Evolutionary conservation across 495 filamentous ascomycete species (phyloP), one percentile per base, ranked within the genome.

Genomic region (Trichoderma reesei): DNA sequence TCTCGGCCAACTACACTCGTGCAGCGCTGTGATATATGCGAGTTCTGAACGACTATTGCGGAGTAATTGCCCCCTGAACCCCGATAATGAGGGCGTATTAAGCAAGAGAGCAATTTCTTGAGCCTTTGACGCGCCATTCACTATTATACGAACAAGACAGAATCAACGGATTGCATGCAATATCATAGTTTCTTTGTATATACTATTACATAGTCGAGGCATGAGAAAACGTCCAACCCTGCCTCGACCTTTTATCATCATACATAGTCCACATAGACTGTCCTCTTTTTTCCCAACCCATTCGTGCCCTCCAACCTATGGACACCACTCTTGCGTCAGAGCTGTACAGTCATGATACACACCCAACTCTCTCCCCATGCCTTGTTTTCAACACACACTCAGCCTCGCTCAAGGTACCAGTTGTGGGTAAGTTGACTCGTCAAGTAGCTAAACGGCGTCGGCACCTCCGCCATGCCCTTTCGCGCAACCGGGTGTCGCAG

Each of bases 401-500:
- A 94, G 74, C 92, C 79, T 76, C 92, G 86, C 71, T 88, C 83
- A 76, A 98, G 76, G 75, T 96, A 98, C 92, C 93, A 98, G 74
- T 88, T 90, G 70, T 91, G 96, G 2, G 93, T 90, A 70, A 93
- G 79, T 70, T 89, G 89, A 69, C 80, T 82, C 31, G 86, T 77
- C 41, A 78, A 73, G 26, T 75, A 68, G 38, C 76, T 72, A 79
- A 92, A 97, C 33, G 94, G 94, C 61, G 90, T 89, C 31, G 94
- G 93, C 62, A 97, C 92, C 76, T 98, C 94, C 31, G 89, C 86
- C 63, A 78, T 71, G n/a, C 95, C 92, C 10, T 89, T 88, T 26
- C 91, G 80, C n/a, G 90, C 95, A 59, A 97, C 95, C 3, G 94
- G 95, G 78, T 98, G 92, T 66, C 94, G 84, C 66, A 98, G 76